A percentile compares a stretch with the other conserved stretches of the same genome.
Evolutionary conservation across 75 land plant genomes (phyloP).

Genomic region (Sequoia sempervirens): DNA sequence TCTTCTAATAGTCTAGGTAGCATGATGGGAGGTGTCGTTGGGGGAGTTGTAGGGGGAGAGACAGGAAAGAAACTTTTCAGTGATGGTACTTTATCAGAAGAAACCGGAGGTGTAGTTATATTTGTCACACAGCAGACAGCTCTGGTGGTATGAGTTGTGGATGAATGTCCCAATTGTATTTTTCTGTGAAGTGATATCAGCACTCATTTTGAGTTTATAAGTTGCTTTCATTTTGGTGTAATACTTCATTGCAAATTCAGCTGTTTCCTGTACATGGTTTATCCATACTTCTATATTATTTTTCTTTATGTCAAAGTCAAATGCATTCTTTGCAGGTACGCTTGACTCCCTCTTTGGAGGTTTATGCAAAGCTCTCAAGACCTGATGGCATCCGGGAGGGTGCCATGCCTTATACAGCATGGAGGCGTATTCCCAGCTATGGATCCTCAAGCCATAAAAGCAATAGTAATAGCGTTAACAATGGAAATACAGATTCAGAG

Average conservation of each 20-base stretch:
- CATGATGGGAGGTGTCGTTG: constrained; percentile 74
- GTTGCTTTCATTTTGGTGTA: background rate
- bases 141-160: constrained; percentile 69
- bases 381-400: constrained; percentile 93
- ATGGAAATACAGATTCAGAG: constrained; percentile 17
- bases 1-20: constrained; percentile 48
- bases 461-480: background rate
- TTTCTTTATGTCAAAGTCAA: constrained; percentile 6
- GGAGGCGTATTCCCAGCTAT: constrained; percentile 53
- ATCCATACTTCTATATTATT: background rate
- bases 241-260: background rate
- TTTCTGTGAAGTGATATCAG: background rate
- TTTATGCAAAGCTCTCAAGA: constrained; percentile 64
- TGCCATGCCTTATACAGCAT: constrained; percentile 88
- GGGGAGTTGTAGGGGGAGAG: constrained; percentile 72
- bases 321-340: constrained; percentile 53
- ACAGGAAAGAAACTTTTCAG: constrained; percentile 70
- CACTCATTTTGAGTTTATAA: background rate
- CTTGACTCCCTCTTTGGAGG: constrained; percentile 53
- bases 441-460: constrained; percentile 32
- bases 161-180: background rate
- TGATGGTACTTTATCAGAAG: constrained; percentile 60
- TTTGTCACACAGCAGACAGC: constrained; percentile 82
- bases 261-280: background rate
- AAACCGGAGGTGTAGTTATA: constrained; percentile 77